These are phyloP conservation scores for Borovskyia barvae DNA, from an alignment of 208 protist genomes.

Conservation along the genomic window DNA sequence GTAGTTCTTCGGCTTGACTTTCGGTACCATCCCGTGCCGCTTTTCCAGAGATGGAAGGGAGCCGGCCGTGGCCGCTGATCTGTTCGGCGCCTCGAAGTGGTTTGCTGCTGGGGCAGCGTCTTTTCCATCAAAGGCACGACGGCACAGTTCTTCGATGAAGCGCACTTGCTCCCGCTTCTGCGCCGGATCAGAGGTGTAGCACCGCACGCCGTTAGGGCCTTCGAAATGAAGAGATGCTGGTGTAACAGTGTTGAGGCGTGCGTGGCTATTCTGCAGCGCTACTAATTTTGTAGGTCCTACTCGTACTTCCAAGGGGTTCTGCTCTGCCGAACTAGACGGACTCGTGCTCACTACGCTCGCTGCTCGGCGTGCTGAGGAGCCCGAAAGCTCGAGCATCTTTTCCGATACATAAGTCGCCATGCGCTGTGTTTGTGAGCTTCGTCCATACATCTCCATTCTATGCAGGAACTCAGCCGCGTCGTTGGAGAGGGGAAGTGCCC, in stretches of 20 bases:
- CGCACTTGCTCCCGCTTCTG: slow-evolving; percentile 73
- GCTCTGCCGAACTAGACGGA: too few species aligned
- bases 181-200: slow-evolving; percentile 68
- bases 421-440: slow-evolving; percentile 61
- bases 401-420: slow-evolving; percentile 60
- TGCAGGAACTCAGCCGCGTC: slow-evolving; percentile 68
- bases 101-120: too few species aligned
- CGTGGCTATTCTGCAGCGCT: slow-evolving; percentile 24
- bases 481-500: slow-evolving; percentile 35
- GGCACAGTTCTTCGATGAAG: slow-evolving; percentile 64
- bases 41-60: neutral
- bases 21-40: neutral
- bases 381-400: slow-evolving; percentile 36
- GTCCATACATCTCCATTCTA: slow-evolving; percentile 71
- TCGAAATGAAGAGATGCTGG: slow-evolving; percentile 52
- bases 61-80: too few species aligned
- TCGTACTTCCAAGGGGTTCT: too few species aligned
- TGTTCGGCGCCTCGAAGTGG: too few species aligned
- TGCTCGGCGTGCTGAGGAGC: too few species aligned
- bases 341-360: too few species aligned
- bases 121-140: slow-evolving; percentile 11
- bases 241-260: slow-evolving; percentile 42
- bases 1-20: neutral
- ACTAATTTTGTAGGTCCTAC: slow-evolving; percentile 15
- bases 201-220: slow-evolving; percentile 58